A percentile compares a stretch with the other conserved stretches of the same genome.
Evolutionary conservation across 331 rosid species (phyloP).

Genomic region (Quercus lobata): DNA sequence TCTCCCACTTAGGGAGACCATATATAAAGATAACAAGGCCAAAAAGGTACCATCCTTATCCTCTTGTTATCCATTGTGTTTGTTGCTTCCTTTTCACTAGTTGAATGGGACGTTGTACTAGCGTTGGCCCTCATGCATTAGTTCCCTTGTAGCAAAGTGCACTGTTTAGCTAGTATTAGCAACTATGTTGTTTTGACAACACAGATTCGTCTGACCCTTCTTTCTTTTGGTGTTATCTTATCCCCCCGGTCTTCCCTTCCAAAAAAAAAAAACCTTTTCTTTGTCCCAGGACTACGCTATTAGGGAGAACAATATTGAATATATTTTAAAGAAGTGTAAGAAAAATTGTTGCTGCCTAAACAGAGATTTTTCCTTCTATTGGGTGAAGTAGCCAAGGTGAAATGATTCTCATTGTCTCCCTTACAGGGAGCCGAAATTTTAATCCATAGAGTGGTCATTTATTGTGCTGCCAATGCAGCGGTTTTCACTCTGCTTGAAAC

Average conservation of each 20-base stretch:
- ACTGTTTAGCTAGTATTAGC: not conserved
- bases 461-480: not conserved
- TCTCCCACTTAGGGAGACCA: constrained; percentile 67
- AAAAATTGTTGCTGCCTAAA: not conserved
- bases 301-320: not conserved
- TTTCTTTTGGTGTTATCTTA: not conserved
- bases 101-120: not conserved
- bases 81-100: constrained; percentile 4
- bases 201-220: not conserved
- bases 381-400: not conserved
- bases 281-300: not conserved
- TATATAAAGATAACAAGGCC: constrained; percentile 58
- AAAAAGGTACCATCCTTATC: constrained; percentile 48
- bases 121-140: constrained; percentile 11
- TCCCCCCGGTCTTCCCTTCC: not conserved
- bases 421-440: not conserved
- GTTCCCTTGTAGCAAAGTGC: not conserved
- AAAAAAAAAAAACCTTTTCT: not conserved
- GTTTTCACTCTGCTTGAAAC: not conserved
- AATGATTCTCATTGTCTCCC: not conserved
- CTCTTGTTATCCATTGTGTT: constrained; percentile 2
- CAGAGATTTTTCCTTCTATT: not conserved
- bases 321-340: too few relatives aligned
- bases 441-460: not conserved
- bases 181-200: not conserved